These are phyloP conservation scores for Diaporthe helianthi DNA, from an alignment of 2,329 filamentous ascomycete genomes.

Conservation along the genomic window DNA sequence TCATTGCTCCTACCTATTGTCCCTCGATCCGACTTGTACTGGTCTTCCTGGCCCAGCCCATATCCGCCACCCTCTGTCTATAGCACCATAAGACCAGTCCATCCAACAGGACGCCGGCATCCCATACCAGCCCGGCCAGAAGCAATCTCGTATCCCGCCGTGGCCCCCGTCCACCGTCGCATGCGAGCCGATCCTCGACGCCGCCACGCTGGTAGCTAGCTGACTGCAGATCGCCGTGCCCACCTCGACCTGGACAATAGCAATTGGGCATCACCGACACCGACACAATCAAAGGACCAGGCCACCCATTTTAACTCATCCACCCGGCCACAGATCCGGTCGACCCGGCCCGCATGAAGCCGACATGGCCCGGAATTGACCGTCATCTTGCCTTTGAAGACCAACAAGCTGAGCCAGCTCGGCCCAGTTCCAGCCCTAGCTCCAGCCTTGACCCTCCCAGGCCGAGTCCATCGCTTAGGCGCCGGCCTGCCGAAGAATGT, in stretches of 20 bases:
- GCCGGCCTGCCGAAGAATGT: constrained; percentile 38
- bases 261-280: background rate
- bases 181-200: constrained; percentile 15
- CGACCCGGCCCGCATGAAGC: constrained; percentile 39
- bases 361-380: constrained; percentile 43
- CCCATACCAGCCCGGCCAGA: background rate
- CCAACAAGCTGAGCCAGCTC: constrained; percentile 31
- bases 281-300: constrained; percentile 4
- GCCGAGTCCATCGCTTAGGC: constrained; percentile 25
- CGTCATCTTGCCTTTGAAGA: constrained; percentile 36
- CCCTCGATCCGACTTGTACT: constrained; percentile 31
- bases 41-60: constrained; percentile 17
- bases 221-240: constrained; percentile 15
- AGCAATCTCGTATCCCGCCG: constrained; percentile 9
- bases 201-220: constrained; percentile 15
- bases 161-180: background rate
- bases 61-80: constrained; percentile 27
- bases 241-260: constrained; percentile 2
- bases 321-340: constrained; percentile 2
- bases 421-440: constrained; percentile 6
- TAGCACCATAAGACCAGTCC: background rate
- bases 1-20: constrained; percentile 32
- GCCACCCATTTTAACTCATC: background rate
- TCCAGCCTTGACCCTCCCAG: constrained; percentile 7
- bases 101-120: constrained; percentile 6